Evolutionary conservation across 139 green algal species (phyloP), one percentile per base, ranked within the genome.

Genomic region (Chlorella sp.): DNA sequence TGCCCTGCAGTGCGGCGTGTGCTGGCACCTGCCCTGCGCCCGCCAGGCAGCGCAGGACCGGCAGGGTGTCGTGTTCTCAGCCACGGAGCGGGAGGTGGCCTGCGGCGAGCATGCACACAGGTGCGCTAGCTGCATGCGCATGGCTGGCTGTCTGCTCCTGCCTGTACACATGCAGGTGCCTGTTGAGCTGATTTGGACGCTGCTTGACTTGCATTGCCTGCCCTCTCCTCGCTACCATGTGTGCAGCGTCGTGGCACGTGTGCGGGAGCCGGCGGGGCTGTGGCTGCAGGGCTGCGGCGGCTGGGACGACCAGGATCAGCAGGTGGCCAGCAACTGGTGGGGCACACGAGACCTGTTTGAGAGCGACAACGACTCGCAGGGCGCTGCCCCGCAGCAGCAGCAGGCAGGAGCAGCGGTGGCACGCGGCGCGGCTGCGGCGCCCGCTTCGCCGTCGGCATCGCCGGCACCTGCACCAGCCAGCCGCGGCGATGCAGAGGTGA

Each of bases 11-110:
- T 86, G 81, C 60, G 30, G 30, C 28, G 12, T 23, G n/a, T 30
- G 32, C 73, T 86, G 56, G 39, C 81, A 86, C 81, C 62, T 82
- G 69, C 69, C 81, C 41, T 86, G 81, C 30, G 81, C 81, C 20
- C 68, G 81, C 17, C 44, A 67, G 2, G 81, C 81, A 0, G 81
- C 69, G 41, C 69, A 80, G 69, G 36, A n/a, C 7, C 32, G 21
- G n/a, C n/a, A 38, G 18, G 15, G 25, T 36, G 63, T 81, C 0
- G 64, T 72, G 5, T 85, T 80, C 16, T 69, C 71, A 1, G 34
- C 4, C 9, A 41, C 13, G 2, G 39, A 80, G 23, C 15, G 78
- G 15, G 63, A 69, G 36, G 70, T 38, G 13, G 80, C 71, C 13
- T 79, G 80, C 39, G 12, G 28, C 18, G 15, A 82, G 69, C 79